phyloP scores from a whole-genome alignment of 768 basidiomycete species.

The Lentinula boryana region DNA sequence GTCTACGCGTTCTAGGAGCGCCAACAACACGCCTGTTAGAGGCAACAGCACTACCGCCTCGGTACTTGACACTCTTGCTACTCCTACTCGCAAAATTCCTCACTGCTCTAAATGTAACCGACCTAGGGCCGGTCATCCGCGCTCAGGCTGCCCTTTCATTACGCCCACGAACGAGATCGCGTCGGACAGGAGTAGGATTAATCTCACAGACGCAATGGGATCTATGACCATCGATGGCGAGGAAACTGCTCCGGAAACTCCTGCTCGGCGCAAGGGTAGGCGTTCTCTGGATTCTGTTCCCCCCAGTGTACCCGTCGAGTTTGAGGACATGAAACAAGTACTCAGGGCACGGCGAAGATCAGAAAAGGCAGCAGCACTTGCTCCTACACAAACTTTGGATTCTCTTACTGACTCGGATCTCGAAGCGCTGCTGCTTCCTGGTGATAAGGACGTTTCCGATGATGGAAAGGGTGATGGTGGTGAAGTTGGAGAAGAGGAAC shows the following conservation, averaged over 20 bases:
- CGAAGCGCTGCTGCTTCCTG: slow-evolving; percentile 39
- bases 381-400: slow-evolving; percentile 35
- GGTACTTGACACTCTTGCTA: slow-evolving; percentile 11
- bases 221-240: slow-evolving; percentile 29
- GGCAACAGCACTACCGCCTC: background rate
- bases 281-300: slow-evolving; percentile 18
- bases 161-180: slow-evolving; percentile 17
- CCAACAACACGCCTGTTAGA: slow-evolving; percentile 3
- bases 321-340: slow-evolving; percentile 26
- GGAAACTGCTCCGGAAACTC: slow-evolving; percentile 9
- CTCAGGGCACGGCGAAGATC: slow-evolving; percentile 26
- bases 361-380: slow-evolving; percentile 16
- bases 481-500: slow-evolving; percentile 20
- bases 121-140: slow-evolving; percentile 53
- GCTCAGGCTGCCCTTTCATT: slow-evolving; percentile 51
- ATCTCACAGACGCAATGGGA: slow-evolving; percentile 35
- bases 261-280: slow-evolving; percentile 6
- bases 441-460: slow-evolving; percentile 26
- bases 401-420: slow-evolving; percentile 46
- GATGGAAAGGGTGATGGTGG: slow-evolving; percentile 21
- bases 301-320: slow-evolving; percentile 8
- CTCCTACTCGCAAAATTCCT: slow-evolving; percentile 44
- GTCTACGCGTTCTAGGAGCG: slow-evolving; percentile 1
- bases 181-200: slow-evolving; percentile 10
- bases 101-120: slow-evolving; percentile 51